Evolutionary conservation across 2,329 filamentous ascomycete genomes (phyloP), one percentile per base, ranked within the genome.

Genomic region (Botrytis byssoidea): DNA sequence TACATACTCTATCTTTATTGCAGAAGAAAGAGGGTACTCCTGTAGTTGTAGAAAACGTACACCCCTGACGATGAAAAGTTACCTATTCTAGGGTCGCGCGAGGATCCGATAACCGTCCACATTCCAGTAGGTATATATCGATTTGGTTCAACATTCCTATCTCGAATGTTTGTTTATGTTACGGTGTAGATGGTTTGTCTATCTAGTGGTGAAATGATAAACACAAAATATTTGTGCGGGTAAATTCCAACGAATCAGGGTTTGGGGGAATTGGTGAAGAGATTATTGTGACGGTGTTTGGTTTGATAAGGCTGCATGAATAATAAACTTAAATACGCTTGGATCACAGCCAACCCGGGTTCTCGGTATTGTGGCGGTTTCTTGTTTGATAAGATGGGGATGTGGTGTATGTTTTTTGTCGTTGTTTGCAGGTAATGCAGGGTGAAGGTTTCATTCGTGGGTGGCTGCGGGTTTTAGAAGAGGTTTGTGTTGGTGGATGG

Each of bases 381-480:
- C 6, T 20, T 3, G 44, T 46, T 20, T 3, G 18, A 9, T 22
- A 9, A 8, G 44, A 22, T 46, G 7, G 20, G 44, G 44, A 46
- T 46, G 18, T 46, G 1, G 18, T 46, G 44, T 46, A 9, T 20
- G 7, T 46, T 46, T 46, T 8, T 46, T 18, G 18, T 46, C 20
- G 44, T 46, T 22, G 1, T 46, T 51, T 6, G 4, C 1, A 25
- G 14, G 4, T 51, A n/a, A 25, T 25, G 22, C 12, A n/a, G 4
- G 48, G 48, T 22, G 4, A 5, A 25, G 25, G 4, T 14, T n/a
- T 51, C 0, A 14, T 51, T 25, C 12, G 46, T 46, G 6, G 22
- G 25, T 51, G 4, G 14, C 4, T 16, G 42, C 4, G 42, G 5
- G 4, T 25, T 0, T 6, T 51, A 0, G 5, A 3, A 12, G 2